Conservation (phyloP, 306 rosid genomes). For the apple (Malus domestica) region DNA sequence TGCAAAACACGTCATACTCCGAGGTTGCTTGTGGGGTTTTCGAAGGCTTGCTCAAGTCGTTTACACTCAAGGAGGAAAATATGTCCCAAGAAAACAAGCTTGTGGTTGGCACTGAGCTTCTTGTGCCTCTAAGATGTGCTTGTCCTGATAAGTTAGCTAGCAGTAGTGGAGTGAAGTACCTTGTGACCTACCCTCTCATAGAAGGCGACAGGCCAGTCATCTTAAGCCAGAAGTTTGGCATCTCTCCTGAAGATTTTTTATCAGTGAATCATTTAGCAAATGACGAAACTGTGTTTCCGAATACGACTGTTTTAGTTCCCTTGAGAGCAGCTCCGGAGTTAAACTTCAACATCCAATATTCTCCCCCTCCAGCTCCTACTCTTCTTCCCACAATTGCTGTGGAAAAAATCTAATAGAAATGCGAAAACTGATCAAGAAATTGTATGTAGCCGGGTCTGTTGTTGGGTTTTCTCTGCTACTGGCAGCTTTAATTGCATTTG, state of each 20-base stretch:
- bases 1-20: conserved; percentile 17
- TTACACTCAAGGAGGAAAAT: conserved; percentile 31
- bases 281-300: conserved; percentile 24
- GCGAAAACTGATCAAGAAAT: conserved; percentile 11
- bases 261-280: conserved; percentile 22
- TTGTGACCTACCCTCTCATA: conserved; percentile 55
- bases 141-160: conserved; percentile 35
- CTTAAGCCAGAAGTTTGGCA: conserved; percentile 31
- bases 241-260: conserved; percentile 32
- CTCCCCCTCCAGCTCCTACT: conserved; percentile 49
- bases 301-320: conserved; percentile 47
- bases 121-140: conserved; percentile 48
- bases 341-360: conserved; percentile 23
- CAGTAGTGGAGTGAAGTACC: conserved; percentile 27
- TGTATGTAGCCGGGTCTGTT: conserved; percentile 38
- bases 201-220: conserved; percentile 13
- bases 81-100: conserved; percentile 8
- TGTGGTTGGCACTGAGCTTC: conserved; percentile 28
- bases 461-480: conserved; percentile 33
- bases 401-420: background rate
- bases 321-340: conserved; percentile 13
- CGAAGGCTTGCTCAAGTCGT: conserved; percentile 48
- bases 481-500: conserved; percentile 32
- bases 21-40: conserved; percentile 48
- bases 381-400: conserved; percentile 42